phyloP scores from a whole-genome alignment of 2,329 filamentous ascomycete genomes.

The Pseudocercospora cruenta region DNA sequence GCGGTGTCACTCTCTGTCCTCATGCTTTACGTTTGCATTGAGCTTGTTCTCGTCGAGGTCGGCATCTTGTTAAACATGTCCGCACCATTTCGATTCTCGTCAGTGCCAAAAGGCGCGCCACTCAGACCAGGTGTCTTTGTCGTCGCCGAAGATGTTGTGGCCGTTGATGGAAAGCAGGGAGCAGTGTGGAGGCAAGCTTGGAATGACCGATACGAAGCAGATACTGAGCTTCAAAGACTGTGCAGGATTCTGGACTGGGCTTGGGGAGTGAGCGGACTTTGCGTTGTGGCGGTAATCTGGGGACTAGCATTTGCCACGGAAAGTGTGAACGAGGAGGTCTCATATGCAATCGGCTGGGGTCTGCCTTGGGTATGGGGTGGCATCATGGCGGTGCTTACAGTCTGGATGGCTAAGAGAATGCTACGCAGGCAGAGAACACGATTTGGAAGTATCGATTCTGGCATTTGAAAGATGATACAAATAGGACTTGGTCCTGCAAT shows the following conservation, averaged over 20 bases:
- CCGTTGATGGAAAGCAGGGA: constrained; percentile 12
- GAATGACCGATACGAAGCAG: background rate
- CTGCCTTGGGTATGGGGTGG: background rate
- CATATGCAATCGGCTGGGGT: background rate
- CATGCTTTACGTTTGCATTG: background rate
- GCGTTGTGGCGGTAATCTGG: background rate
- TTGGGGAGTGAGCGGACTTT: background rate
- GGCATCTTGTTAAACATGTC: background rate
- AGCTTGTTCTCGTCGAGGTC: background rate
- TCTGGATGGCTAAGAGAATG: background rate
- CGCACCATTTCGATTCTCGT: background rate
- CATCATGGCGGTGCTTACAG: background rate
- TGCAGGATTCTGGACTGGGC: background rate
- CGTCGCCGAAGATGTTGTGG: background rate
- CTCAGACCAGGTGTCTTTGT: background rate
- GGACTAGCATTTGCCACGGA: background rate
- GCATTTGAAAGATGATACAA: background rate
- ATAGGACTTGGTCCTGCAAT: background rate
- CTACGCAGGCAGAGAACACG: background rate
- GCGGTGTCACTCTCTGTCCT: background rate
- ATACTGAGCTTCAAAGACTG: background rate
- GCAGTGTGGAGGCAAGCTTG: background rate
- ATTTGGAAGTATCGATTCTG: background rate
- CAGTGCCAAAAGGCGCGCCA: background rate
- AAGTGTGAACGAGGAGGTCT: background rate